Evolutionary conservation across 148 eudicot genomes (phyloP), one percentile per base, ranked within the genome.

Genomic region (Nyssa sinensis): DNA sequence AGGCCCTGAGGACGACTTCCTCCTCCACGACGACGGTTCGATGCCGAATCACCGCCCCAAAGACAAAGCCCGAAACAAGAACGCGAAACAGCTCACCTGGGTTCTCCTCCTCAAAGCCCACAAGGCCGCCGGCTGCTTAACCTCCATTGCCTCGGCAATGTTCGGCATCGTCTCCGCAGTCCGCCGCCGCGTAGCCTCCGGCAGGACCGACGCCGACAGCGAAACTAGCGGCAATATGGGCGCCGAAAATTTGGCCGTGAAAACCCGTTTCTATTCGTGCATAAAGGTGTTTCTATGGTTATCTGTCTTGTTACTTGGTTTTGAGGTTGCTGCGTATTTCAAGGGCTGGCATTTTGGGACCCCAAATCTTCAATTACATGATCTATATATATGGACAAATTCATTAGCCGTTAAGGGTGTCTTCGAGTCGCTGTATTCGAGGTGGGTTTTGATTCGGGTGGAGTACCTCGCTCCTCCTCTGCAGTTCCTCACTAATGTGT

Each of bases 61-160:
- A 11, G 68, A 78, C 6, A 82, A 79, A 24, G 64, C 75, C 69
- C 82, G 89, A 0, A 88, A 88, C 71, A 88, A 83, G 68, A 91
- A 91, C 74, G 98, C 98, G 44, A 89, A 86, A 67, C 96, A 93
- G 81, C 83, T 93, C 29, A 93, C 94, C 0, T 93, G 98, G 98
- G 96, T 93, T 6, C 87, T 93, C 16, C 88, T 91, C 34, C 70
- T 93, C 1, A 88, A 86, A 32, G 98, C 96, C 65, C 92, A 93
- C 79, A 81, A 81, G 0, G 96, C 98, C 23, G 98, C 98, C 30
- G 98, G 98, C 17, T 91, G 96, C 35, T 63, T 91, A 5, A 79
- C 96, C 66, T 91, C 96, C 70, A 31, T 85, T 16, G 95, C 86
- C 32, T 10, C 89, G 32, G 81, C 89, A 39, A 75, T 81, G 61